Evolutionary conservation across 2,329 filamentous ascomycete species (phyloP), one percentile per base, ranked within the genome.

Genomic region (Trichoderma arundinaceum): DNA sequence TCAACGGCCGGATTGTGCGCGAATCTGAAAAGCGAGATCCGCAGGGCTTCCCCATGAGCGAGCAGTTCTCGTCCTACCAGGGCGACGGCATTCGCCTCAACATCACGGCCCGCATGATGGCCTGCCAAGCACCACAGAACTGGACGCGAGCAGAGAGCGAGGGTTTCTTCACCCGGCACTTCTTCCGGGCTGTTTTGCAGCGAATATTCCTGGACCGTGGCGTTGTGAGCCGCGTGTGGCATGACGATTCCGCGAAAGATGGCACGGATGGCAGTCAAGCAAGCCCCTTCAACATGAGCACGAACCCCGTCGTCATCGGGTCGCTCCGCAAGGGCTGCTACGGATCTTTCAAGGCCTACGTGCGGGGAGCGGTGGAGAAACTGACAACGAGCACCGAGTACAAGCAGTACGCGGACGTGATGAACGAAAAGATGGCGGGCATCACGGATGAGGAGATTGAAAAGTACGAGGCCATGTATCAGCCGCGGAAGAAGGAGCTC

Each of bases 51-150:
- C 95, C 95, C 0, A 95, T 99, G 90, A 96, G 92, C 66, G 81
- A 89, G 51, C 85, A 84, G 13, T 82, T 97, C 56, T 83, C 74
- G 77, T 86, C 76, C 3, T 85, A 90, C 71, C 77, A 81, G 19
- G 80, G 78, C 15, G 81, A 83, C 8, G 92, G 93, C 2, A 83
- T 98, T 53, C 86, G 92, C 28, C 83, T 98, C 65, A 98, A 99
- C 77, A 97, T 98, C 74, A 99, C 95, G 4, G 93, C 95, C 1
- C 88, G 95, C 51, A 97, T 97, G 90, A 97, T 98, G 94, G 94
- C 94, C 2, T 94, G 96, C 57, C 95, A 99, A 79, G 95, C 95
- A 7, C 94, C 95, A 1, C 84, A 89, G 67, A 99, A 99, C 80
- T 99, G 95, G 95, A 91, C 90, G 2, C 81, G 83, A 28, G 81